Conservation (phyloP, 179 eudicot species). For the Pouteria campechiana region DNA sequence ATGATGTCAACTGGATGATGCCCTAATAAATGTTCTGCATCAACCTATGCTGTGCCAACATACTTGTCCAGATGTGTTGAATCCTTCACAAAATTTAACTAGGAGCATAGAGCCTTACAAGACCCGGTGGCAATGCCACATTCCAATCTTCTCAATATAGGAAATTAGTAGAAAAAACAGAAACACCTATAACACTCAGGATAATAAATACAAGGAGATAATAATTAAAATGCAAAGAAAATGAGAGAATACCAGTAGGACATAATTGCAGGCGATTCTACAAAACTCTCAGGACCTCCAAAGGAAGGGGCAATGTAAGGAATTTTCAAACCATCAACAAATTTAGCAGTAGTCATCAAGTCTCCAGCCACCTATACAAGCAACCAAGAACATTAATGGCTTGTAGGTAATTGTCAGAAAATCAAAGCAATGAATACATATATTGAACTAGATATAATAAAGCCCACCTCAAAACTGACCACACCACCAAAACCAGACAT, state of each 20-base stretch:
- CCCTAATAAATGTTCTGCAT: too few relatives aligned
- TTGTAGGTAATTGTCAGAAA: not conserved
- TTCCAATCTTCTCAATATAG: too few relatives aligned
- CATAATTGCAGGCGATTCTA: constrained; percentile 97
- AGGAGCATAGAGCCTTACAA: too few relatives aligned
- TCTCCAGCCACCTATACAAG: constrained; percentile 75
- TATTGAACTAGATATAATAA: not conserved
- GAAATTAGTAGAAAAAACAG: too few relatives aligned
- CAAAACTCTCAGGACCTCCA: constrained; percentile 97
- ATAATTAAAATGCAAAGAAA: not conserved
- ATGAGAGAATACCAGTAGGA: constrained; percentile 76
- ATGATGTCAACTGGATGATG: too few relatives aligned
- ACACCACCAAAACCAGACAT: constrained; percentile 98
- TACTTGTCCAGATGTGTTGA: too few relatives aligned
- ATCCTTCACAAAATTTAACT: too few relatives aligned
- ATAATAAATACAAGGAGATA: not conserved
- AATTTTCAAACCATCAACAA: constrained; percentile 71
- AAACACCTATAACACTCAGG: not conserved
- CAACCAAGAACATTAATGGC: not conserved
- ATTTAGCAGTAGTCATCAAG: constrained; percentile 46
- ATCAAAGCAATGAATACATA: not conserved
- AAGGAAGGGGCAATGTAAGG: constrained; percentile 96
- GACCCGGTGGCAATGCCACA: too few relatives aligned
- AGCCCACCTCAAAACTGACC: constrained; percentile 94
- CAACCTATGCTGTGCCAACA: too few relatives aligned